Percentiles rank a stretch among this genome's conserved stretches.
Evolutionary conservation across 208 protist species (phyloP).

Genomic region (Porcisia hertigi): DNA sequence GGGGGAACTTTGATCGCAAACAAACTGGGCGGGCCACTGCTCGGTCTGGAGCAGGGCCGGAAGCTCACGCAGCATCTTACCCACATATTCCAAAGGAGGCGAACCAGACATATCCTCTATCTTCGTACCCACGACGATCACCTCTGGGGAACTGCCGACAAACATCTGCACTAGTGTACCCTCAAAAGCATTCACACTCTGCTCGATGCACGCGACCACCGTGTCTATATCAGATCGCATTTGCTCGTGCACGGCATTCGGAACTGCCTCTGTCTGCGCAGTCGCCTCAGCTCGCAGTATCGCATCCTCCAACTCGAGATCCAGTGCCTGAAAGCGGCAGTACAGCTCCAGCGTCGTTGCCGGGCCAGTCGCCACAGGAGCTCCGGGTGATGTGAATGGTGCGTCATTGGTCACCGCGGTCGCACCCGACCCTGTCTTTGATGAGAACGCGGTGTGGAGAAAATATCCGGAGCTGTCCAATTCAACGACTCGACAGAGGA

Average conservation of each 20-base stretch:
- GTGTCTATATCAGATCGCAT: constrained; percentile 12
- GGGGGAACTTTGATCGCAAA: constrained; percentile 8
- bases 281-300: constrained; percentile 9
- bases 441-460: constrained; percentile 14
- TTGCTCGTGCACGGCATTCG: constrained; percentile 14
- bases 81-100: constrained; percentile 31
- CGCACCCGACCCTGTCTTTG: neutral
- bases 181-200: constrained; percentile 38
- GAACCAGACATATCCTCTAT: neutral
- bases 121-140: neutral
- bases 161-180: constrained; percentile 40
- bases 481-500: constrained; percentile 53
- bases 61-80: constrained; percentile 24
- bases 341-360: constrained; percentile 40
- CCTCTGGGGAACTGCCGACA: constrained; percentile 4
- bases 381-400: neutral
- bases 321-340: constrained; percentile 36
- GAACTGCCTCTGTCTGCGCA: constrained; percentile 8
- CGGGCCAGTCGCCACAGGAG: neutral
- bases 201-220: constrained; percentile 12
- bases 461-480: constrained; percentile 43
- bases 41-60: constrained; percentile 30
- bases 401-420: neutral
- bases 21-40: constrained; percentile 47
- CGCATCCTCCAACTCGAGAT: constrained; percentile 48